These are phyloP conservation scores for Herpetomonas samuelpessoai DNA, from an alignment of 208 protist species.

Conservation along the genomic window DNA sequence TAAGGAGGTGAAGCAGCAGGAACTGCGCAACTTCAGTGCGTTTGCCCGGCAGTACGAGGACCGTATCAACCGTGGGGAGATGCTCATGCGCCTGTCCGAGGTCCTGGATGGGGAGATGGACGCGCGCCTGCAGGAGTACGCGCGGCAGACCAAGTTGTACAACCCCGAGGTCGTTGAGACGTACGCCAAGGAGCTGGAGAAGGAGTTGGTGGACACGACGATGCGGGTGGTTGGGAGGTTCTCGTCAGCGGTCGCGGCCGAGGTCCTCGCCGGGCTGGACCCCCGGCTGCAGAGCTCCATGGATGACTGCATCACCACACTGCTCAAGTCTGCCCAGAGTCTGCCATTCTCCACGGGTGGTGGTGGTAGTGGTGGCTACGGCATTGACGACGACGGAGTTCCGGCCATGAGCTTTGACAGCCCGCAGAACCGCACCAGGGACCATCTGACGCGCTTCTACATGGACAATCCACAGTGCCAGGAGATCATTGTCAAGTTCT, in stretches of 20 bases:
- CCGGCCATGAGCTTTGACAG: constrained; percentile 1
- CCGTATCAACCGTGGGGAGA: constrained; percentile 52
- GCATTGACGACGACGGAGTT: constrained; percentile 10
- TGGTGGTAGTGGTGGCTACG: background rate
- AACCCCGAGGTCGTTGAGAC: constrained; percentile 36
- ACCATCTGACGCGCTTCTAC: constrained; percentile 10
- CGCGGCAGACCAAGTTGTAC: constrained; percentile 68
- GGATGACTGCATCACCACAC: constrained; percentile 46
- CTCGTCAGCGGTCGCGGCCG: constrained; percentile 48
- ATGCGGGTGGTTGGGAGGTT: constrained; percentile 50
- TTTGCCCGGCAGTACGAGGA: constrained; percentile 50
- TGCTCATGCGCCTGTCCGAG: constrained; percentile 50
- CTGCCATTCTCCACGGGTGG: constrained; percentile 30
- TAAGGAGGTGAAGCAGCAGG: constrained; percentile 76
- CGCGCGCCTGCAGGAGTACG: constrained; percentile 35
- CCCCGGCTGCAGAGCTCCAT: constrained; percentile 39
- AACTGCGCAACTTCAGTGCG: constrained; percentile 43
- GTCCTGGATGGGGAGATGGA: constrained; percentile 61
- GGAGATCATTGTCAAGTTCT: constrained; percentile 55
- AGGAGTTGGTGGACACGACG: constrained; percentile 42
- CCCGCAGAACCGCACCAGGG: background rate
- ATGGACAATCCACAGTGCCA: constrained; percentile 59
- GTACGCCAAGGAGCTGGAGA: constrained; percentile 41
- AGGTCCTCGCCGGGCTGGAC: constrained; percentile 50
- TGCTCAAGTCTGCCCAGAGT: constrained; percentile 50